These are phyloP conservation scores for Leccinum subtestaceum DNA, from an alignment of 768 basidiomycete species.

Conservation along the genomic window DNA sequence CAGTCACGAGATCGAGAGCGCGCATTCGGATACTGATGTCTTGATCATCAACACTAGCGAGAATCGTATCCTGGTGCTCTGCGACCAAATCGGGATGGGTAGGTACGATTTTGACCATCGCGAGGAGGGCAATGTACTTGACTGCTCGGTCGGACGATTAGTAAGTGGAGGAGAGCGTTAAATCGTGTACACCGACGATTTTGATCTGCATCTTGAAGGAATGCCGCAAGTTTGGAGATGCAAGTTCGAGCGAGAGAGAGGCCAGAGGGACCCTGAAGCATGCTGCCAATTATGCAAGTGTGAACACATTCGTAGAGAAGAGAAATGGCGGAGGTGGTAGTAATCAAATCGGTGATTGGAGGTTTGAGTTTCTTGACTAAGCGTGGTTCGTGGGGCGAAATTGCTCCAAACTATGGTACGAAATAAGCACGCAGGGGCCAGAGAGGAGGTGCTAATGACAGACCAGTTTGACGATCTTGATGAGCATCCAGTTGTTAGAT, in stretches of 20 bases:
- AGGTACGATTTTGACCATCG: conserved; percentile 94
- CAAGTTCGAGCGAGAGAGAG: conserved; percentile 81
- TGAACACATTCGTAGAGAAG: conserved; percentile 97
- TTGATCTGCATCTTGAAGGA: conserved; percentile 91
- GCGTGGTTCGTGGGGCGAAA: conserved; percentile 90
- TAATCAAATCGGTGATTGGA: conserved; percentile 93
- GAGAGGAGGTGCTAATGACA: conserved; percentile 18
- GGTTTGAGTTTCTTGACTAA: conserved; percentile 92
- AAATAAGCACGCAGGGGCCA: neutral
- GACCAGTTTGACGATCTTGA: conserved; percentile 96
- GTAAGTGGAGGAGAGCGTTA: conserved; percentile 10
- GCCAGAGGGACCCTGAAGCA: conserved; percentile 80
- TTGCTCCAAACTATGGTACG: conserved; percentile 74
- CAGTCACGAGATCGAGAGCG: conserved; percentile 88
- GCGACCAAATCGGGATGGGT: conserved; percentile 86
- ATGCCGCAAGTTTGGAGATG: conserved; percentile 89
- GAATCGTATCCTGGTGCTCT: conserved; percentile 88
- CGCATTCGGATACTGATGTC: conserved; percentile 97
- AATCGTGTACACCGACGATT: conserved; percentile 66
- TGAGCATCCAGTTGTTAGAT: conserved; percentile 99
- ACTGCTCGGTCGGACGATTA: conserved; percentile 50
- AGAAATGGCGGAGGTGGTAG: conserved; percentile 93
- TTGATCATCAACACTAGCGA: conserved; percentile 85
- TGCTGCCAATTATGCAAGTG: conserved; percentile 95
- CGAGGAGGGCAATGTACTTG: conserved; percentile 94